A percentile compares a stretch with the other conserved stretches of the same genome.
Evolutionary conservation across 345 rosid genomes (phyloP).

Genomic region (Salix exigua): DNA sequence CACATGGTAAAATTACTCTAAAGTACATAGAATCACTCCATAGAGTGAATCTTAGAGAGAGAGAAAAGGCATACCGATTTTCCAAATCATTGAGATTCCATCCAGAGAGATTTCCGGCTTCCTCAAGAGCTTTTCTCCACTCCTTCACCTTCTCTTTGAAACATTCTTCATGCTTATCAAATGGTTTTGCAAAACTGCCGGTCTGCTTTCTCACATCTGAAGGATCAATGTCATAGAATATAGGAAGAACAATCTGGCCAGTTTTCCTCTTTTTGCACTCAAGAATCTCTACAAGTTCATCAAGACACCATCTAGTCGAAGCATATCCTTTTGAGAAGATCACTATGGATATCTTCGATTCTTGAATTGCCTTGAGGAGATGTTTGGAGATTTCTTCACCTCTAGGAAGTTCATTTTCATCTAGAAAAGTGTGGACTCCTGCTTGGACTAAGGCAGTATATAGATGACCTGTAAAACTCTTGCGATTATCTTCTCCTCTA

Average conservation of each 20-base stretch:
- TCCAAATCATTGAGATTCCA: background rate
- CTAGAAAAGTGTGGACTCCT: background rate
- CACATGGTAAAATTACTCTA: too few relatives aligned
- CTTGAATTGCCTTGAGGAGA: background rate
- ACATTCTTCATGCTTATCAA: background rate
- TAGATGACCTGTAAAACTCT: background rate
- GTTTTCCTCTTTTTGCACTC: background rate
- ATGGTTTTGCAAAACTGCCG: background rate
- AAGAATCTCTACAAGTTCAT: background rate
- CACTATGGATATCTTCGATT: background rate
- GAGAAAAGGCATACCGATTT: background rate
- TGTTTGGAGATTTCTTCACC: background rate
- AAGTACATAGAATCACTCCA: too few relatives aligned
- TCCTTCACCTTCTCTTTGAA: background rate
- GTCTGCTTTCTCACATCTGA: background rate
- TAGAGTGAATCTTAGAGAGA: too few relatives aligned
- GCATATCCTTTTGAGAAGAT: background rate
- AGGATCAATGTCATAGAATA: background rate
- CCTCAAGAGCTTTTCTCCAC: background rate
- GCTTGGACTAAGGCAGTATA: background rate
- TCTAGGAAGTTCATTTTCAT: background rate
- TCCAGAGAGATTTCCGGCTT: background rate
- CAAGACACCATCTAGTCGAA: background rate
- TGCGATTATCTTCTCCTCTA: background rate
- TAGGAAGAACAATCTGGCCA: background rate